Evolutionary conservation across 2,329 filamentous ascomycete species (phyloP).

Genomic region (Colletotrichum horii): DNA sequence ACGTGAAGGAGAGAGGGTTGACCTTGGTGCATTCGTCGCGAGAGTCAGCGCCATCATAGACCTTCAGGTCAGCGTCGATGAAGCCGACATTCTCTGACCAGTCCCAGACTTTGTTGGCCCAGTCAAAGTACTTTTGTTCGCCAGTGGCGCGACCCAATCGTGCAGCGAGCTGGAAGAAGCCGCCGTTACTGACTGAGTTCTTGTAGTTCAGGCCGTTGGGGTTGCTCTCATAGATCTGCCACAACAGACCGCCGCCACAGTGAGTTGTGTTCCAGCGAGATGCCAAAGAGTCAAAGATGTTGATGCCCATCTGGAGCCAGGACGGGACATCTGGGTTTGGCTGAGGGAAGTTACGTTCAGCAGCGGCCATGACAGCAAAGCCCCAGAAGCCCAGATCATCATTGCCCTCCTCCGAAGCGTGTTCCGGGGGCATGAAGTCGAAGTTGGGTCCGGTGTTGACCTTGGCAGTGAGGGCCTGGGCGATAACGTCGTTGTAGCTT

Average conservation of each 20-base stretch:
- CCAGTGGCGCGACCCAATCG: constrained; percentile 74
- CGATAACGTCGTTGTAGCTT: constrained; percentile 64
- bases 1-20: constrained; percentile 66
- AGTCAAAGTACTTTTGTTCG: constrained; percentile 68
- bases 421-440: constrained; percentile 64
- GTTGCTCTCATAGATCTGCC: constrained; percentile 83
- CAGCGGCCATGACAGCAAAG: constrained; percentile 69
- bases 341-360: constrained; percentile 71
- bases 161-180: constrained; percentile 82
- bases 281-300: constrained; percentile 75
- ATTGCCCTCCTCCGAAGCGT: constrained; percentile 69
- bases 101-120: constrained; percentile 71
- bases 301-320: constrained; percentile 71
- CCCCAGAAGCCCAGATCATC: constrained; percentile 80
- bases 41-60: constrained; percentile 68
- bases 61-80: constrained; percentile 57
- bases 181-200: constrained; percentile 80
- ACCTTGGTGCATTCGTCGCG: constrained; percentile 57
- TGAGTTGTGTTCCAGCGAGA: constrained; percentile 70
- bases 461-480: constrained; percentile 62
- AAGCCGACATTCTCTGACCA: constrained; percentile 65
- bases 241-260: constrained; percentile 76
- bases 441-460: constrained; percentile 59
- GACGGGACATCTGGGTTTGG: constrained; percentile 60
- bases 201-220: constrained; percentile 80